Evolutionary conservation across 2,329 filamentous ascomycete genomes (phyloP), one percentile per base, ranked within the genome.

Genomic region (Cladosporium sp.): DNA sequence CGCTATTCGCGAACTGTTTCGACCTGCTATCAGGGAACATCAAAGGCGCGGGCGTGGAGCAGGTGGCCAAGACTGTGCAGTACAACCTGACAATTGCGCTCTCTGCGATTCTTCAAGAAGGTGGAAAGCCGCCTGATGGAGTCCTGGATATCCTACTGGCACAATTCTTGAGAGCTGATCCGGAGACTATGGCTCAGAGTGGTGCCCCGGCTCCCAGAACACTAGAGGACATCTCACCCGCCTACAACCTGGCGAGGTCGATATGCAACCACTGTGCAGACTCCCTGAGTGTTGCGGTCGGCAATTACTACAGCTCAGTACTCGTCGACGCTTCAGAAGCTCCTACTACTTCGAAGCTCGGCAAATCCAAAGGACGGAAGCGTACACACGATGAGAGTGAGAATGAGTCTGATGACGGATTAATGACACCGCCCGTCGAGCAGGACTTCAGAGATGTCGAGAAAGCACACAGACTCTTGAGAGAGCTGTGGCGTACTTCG

Each of bases 251-350:
- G 87, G 92, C 93, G 18, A 95, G 95, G 71, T 88, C 87, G 2
- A 85, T 98, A 42, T 98, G 93, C 74, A 93, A 90, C 63, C 81
- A 81, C 14, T 95, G 85, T 61, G 83, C 88, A 1, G 92, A 96
- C 61, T 95, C 95, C 70, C 96, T 98, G 92, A 86, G 89, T 1
- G 86, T 90, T 56, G 89, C 95, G 60, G 86, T 97, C 52, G 92
- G 89, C 60, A 90, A 95, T 65, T 98, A 97, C 69, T 98, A 98
- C 68, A 95, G 90, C 70, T 90, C 95, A 53, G 90, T 97, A 48
- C 95, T 98, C 54, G 84, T 97, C 56, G 90, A 96, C 65, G 87
- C 90, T 3, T 90, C 64, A 10, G 64, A 68, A 14, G 60, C 56
- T 4, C 48, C 48, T 3, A 46, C 61, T 9, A 56, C 53, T 9